A percentile compares a stretch with the other conserved stretches of the same genome.
phyloP scores from a whole-genome alignment of 1,139 yeast species.

The Saccharomyces uvarum region DNA sequence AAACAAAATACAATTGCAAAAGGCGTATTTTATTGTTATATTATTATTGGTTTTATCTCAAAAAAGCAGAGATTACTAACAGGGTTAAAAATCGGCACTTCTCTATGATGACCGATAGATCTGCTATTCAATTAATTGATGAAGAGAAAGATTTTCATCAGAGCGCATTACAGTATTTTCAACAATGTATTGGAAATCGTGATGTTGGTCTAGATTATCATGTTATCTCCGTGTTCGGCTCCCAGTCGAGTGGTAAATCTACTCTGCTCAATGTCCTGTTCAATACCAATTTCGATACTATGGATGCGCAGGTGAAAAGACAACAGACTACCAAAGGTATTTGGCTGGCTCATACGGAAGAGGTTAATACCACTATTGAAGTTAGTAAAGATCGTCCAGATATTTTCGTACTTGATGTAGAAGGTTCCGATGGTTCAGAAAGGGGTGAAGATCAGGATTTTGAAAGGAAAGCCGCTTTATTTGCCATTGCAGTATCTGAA shows the following conservation, averaged over 20 bases:
- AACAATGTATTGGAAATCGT: slow-evolving; percentile 28
- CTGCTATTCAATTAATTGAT: slow-evolving; percentile 61
- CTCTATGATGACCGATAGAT: slow-evolving; percentile 1
- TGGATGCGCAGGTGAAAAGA: slow-evolving; percentile 65
- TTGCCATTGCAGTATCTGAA: slow-evolving; percentile 89
- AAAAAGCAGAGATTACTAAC: neutral
- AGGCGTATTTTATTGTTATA: neutral
- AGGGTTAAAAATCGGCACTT: neutral
- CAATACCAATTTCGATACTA: slow-evolving; percentile 82
- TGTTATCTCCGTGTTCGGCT: slow-evolving; percentile 90
- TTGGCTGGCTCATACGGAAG: slow-evolving; percentile 71
- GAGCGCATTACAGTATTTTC: slow-evolving; percentile 33
- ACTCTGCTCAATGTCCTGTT: slow-evolving; percentile 79
- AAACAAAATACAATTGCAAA: neutral
- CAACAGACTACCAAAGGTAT: slow-evolving; percentile 94
- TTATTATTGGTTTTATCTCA: neutral
- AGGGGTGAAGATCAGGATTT: slow-evolving; percentile 98
- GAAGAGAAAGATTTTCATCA: slow-evolving; percentile 62
- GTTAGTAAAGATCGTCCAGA: slow-evolving; percentile 24
- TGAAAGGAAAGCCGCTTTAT: slow-evolving; percentile 90
- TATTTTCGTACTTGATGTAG: slow-evolving; percentile 88
- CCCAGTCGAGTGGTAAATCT: slow-evolving; percentile 94
- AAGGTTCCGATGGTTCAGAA: slow-evolving; percentile 97
- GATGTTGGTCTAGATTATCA: slow-evolving; percentile 71
- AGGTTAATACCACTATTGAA: slow-evolving; percentile 29